Conservation (phyloP, 192 early-diverging fungal genomes). For the Podila verticillata region DNA sequence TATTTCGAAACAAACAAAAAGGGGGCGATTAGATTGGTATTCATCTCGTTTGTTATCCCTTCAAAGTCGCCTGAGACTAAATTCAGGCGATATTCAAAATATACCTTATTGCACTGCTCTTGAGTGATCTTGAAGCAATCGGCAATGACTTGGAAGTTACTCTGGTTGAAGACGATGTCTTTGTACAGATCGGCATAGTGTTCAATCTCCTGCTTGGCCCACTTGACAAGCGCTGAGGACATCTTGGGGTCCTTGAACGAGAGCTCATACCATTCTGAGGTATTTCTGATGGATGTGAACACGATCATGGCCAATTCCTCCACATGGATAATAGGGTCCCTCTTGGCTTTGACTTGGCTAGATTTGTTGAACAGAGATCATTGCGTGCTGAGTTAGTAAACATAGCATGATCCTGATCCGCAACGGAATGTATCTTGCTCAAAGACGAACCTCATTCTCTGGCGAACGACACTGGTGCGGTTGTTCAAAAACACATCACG, state of each 20-base stretch:
- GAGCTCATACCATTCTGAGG: conserved; percentile 94
- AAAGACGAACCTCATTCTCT: conserved; percentile 68
- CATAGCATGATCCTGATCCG: no score
- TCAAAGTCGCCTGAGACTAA: neutral
- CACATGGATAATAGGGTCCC: conserved; percentile 87
- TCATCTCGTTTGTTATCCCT: neutral
- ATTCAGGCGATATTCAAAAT: no score
- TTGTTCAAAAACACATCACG: conserved; percentile 87
- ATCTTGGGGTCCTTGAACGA: conserved; percentile 90
- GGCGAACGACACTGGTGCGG: conserved; percentile 79
- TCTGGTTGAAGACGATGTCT: conserved; percentile 89
- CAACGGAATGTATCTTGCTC: no score
- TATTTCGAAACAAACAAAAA: conserved; percentile 27
- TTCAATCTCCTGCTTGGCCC: conserved; percentile 89
- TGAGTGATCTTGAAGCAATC: conserved; percentile 83
- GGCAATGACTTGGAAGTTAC: conserved; percentile 82
- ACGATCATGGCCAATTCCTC: conserved; percentile 86
- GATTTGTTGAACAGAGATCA: no score
- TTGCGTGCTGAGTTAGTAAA: no score
- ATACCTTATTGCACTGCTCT: conserved; percentile 80
- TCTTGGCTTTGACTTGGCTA: conserved; percentile 89
- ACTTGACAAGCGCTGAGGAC: conserved; percentile 93
- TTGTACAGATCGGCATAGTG: conserved; percentile 87
- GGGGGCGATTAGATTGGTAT: neutral
- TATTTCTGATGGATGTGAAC: conserved; percentile 92